Evolutionary conservation across 441 rosid genomes (phyloP), one percentile per base, ranked within the genome.

Genomic region (Adansonia rubrostipa): DNA sequence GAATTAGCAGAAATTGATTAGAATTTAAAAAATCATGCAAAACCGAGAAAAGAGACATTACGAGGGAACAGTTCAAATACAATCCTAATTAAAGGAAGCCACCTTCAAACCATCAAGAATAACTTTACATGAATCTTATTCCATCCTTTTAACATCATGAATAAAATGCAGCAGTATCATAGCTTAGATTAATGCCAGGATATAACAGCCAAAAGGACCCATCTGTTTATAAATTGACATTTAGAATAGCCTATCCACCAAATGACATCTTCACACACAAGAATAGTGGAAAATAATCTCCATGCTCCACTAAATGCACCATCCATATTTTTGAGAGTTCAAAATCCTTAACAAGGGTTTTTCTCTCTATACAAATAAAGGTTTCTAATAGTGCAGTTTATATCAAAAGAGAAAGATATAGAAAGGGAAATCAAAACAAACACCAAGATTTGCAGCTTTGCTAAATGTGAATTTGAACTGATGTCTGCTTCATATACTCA

Each of bases 1-100:
- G 85, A 80, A 80, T 73, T 4, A 64, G 65, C 14, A 33, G 14
- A 50, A 66, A 51, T 40, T 61, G 3, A 33, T 24, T 48, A 9
- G 60, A 11, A 33, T 47, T 24, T 56, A 9, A 48, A 8, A 28
- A 54, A 80, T 20, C 62, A 24, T 42, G 14, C 57, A 51, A 53
- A 61, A 24, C 24, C 71, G 61, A 72, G 54, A 62, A 57, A 74
- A 51, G 33, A 75, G 13, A 44, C 57, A 36, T 5, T 62, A 75
- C 22, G 19, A 76, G 22, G 61, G 71, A 56, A 51, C 42, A 42
- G 44, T 22, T 28, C 19, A 48, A 33, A 53, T 36, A 48, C 58
- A 74, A 50, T 72, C 54, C 69, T 58, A 54, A 72, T 72, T 45
- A 63, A 72, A 24, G 53, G 57, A 36, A 56, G 48, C 54, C 2